A percentile compares a stretch with the other conserved stretches of the same genome.
Evolutionary conservation across 1,284 basidiomycete species (phyloP).

Genomic region (Phellopilus nigrolimitatus): DNA sequence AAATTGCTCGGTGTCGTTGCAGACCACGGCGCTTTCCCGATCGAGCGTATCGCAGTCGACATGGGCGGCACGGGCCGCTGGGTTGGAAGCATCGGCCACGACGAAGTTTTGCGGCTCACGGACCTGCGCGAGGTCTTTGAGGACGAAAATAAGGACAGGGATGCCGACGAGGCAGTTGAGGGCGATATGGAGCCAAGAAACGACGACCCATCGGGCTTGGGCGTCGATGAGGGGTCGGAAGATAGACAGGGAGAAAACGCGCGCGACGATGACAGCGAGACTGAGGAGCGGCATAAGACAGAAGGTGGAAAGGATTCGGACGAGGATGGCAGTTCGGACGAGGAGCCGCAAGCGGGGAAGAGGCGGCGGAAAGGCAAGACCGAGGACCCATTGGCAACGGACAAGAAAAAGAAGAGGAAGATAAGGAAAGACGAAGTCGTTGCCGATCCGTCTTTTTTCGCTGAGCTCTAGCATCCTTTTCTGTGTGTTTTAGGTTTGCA

Average conservation of each 20-base stretch:
- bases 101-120: conserved; percentile 81
- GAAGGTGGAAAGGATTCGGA: conserved; percentile 28
- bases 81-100: conserved; percentile 93
- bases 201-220: too few relatives aligned
- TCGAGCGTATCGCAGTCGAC: conserved; percentile 76
- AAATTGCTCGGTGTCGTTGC: conserved; percentile 88
- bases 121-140: conserved; percentile 69
- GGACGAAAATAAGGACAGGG: conserved; percentile 40
- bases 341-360: conserved; percentile 34
- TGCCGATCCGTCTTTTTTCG: conserved; percentile 63
- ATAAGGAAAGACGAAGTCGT: conserved; percentile 49
- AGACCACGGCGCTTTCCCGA: conserved; percentile 86
- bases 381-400: conserved; percentile 39
- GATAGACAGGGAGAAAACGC: conserved; percentile 26
- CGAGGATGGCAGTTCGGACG: conserved; percentile 33
- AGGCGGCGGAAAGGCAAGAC: conserved; percentile 55
- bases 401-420: conserved; percentile 45
- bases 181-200: too few relatives aligned
- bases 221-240: conserved; percentile 16
- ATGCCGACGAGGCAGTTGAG: conserved; percentile 23
- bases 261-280: conserved; percentile 27
- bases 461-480: conserved; percentile 45
- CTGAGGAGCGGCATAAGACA: conserved; percentile 19
- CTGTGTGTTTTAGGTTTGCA: not conserved
- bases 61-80: conserved; percentile 58